These are phyloP conservation scores for Heterobasidion parviporum DNA, from an alignment of 1,284 basidiomycete species.

Conservation along the genomic window DNA sequence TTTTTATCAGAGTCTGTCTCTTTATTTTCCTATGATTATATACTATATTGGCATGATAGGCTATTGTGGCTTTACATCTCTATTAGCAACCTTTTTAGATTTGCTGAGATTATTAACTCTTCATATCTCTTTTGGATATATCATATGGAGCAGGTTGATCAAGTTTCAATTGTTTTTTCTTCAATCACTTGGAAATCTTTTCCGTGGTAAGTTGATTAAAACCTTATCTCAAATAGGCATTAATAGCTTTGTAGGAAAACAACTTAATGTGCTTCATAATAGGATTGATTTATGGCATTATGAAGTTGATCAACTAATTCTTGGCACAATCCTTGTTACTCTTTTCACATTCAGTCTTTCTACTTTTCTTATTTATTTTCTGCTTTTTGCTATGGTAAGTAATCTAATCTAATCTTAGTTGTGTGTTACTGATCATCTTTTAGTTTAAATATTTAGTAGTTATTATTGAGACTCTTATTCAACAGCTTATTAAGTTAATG, in stretches of 20 bases:
- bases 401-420: neutral
- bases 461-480: slow-evolving; percentile 49
- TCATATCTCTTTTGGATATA: slow-evolving; percentile 72
- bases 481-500: slow-evolving; percentile 65
- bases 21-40: slow-evolving; percentile 38
- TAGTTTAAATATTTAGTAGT: slow-evolving; percentile 29
- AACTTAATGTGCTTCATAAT: slow-evolving; percentile 76
- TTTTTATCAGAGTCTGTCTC: slow-evolving; percentile 27
- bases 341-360: slow-evolving; percentile 87
- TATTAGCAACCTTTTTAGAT: slow-evolving; percentile 64
- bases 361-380: slow-evolving; percentile 82
- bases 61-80: slow-evolving; percentile 61
- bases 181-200: slow-evolving; percentile 86
- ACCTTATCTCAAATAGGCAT: slow-evolving; percentile 1
- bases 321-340: slow-evolving; percentile 94
- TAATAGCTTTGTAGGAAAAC: slow-evolving; percentile 52
- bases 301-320: slow-evolving; percentile 87
- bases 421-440: too few species aligned
- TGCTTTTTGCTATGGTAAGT: slow-evolving; percentile 70
- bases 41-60: slow-evolving; percentile 47
- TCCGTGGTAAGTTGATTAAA: slow-evolving; percentile 57
- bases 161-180: slow-evolving; percentile 53
- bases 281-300: slow-evolving; percentile 87
- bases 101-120: slow-evolving; percentile 57
- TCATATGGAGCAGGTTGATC: slow-evolving; percentile 58